Conservation (phyloP, 208 protist genomes). For the Wallacemonas sp. region DNA sequence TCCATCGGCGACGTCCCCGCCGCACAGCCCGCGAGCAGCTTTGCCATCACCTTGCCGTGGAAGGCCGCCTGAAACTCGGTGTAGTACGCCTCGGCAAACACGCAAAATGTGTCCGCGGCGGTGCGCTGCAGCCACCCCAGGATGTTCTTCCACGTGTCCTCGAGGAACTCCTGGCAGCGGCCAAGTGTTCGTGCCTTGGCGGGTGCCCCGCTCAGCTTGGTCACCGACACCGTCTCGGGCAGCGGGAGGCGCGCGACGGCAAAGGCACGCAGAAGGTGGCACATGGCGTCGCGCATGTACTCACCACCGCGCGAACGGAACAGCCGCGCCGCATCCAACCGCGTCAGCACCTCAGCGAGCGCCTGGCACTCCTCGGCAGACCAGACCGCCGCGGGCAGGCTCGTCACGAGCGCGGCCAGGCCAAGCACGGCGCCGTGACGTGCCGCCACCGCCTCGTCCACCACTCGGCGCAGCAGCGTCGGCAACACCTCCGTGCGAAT, state of each 20-base stretch:
- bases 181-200: constrained; percentile 56
- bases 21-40: constrained; percentile 44
- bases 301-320: constrained; percentile 95
- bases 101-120: constrained; percentile 59
- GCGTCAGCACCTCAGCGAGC: constrained; percentile 58
- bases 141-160: constrained; percentile 90
- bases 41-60: constrained; percentile 69
- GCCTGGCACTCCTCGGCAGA: constrained; percentile 14
- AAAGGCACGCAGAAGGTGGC: constrained; percentile 79
- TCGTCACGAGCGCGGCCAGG: constrained; percentile 82
- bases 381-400: constrained; percentile 50
- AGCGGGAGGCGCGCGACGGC: constrained; percentile 58
- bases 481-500: constrained; percentile 22
- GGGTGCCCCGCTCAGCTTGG: constrained; percentile 41
- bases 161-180: constrained; percentile 80
- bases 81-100: constrained; percentile 71
- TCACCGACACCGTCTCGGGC: constrained; percentile 56
- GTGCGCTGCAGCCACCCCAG: constrained; percentile 79
- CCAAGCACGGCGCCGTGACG: constrained; percentile 92
- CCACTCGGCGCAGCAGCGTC: constrained; percentile 59
- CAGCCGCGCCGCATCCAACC: constrained; percentile 89
- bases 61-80: constrained; percentile 51
- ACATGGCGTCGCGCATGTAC: constrained; percentile 90
- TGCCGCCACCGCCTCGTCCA: constrained; percentile 58
- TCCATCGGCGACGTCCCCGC: constrained; percentile 50